phyloP scores from a whole-genome alignment of 73 alveolate species.

The Paraurostyla sp. region DNA sequence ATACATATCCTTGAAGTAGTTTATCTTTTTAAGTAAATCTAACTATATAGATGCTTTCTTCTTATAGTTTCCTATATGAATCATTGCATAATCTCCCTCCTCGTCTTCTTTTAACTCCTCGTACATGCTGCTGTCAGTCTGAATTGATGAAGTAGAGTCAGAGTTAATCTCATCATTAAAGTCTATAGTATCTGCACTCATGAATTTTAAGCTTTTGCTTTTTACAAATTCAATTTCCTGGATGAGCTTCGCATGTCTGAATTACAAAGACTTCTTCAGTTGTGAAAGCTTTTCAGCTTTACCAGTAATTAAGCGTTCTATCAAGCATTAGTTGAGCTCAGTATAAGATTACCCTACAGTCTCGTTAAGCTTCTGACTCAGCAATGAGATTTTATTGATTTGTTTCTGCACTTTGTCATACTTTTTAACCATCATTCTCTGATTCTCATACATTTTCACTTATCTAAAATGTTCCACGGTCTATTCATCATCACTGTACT shows the following conservation, averaged over 20 bases:
- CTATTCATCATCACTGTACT: conserved; percentile 13
- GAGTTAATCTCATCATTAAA: neutral
- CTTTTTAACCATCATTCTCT: neutral
- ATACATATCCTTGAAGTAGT: conserved; percentile 2
- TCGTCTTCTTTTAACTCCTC: neutral
- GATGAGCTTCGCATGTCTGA: neutral
- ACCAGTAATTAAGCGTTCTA: neutral
- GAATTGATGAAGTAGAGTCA: neutral
- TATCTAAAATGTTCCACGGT: neutral
- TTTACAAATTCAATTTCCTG: conserved; percentile 12
- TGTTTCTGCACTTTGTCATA: neutral
- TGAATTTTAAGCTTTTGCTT: neutral
- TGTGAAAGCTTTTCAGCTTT: neutral
- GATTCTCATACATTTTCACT: neutral
- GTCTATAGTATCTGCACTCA: neutral
- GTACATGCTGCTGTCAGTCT: conserved; percentile 3
- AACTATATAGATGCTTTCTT: conserved; percentile 3
- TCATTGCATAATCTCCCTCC: neutral
- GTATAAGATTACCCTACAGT: conserved; percentile 11
- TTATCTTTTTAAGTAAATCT: neutral
- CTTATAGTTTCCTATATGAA: neutral
- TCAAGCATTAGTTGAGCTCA: neutral
- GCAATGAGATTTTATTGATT: neutral
- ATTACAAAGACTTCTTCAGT: neutral
- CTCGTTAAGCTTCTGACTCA: neutral